These are phyloP conservation scores for Candida silvatica DNA, from an alignment of 805 yeast genomes.

Conservation along the genomic window DNA sequence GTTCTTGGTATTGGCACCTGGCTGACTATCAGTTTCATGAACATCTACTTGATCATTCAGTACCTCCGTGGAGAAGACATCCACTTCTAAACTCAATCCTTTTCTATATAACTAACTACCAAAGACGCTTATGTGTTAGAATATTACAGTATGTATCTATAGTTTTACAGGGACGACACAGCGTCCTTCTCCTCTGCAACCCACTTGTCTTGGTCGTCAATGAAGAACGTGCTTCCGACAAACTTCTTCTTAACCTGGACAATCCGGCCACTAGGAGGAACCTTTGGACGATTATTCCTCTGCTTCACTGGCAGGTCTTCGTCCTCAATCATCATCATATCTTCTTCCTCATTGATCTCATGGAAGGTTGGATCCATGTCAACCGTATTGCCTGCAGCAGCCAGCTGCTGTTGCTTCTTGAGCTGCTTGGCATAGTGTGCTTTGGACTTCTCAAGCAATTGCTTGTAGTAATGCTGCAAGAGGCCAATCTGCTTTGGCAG, in stretches of 20 bases:
- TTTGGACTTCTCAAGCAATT: constrained; percentile 33
- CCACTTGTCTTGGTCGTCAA: constrained; percentile 29
- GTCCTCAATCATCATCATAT: constrained; percentile 65
- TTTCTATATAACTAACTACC: background rate
- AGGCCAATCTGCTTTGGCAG: constrained; percentile 48
- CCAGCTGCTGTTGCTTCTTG: constrained; percentile 28
- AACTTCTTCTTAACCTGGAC: constrained; percentile 58
- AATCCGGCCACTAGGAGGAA: constrained; percentile 89
- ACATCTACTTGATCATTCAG: constrained; percentile 41
- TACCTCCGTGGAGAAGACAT: constrained; percentile 27
- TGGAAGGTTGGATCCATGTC: constrained; percentile 12
- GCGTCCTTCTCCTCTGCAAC: background rate
- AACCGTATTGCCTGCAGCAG: constrained; percentile 7
- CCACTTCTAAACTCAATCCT: constrained; percentile 15
- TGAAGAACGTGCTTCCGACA: constrained; percentile 43
- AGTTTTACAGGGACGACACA: no score
- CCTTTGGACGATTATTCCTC: constrained; percentile 62
- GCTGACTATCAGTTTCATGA: constrained; percentile 64
- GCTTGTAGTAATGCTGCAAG: constrained; percentile 45
- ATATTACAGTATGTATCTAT: no score
- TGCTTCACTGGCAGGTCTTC: constrained; percentile 79
- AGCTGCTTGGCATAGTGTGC: constrained; percentile 32
- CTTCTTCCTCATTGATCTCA: constrained; percentile 24
- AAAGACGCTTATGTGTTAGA: no score
- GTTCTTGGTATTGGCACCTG: constrained; percentile 49